These are phyloP conservation scores for Candida peoriensis DNA, from an alignment of 805 yeast species.

Conservation along the genomic window DNA sequence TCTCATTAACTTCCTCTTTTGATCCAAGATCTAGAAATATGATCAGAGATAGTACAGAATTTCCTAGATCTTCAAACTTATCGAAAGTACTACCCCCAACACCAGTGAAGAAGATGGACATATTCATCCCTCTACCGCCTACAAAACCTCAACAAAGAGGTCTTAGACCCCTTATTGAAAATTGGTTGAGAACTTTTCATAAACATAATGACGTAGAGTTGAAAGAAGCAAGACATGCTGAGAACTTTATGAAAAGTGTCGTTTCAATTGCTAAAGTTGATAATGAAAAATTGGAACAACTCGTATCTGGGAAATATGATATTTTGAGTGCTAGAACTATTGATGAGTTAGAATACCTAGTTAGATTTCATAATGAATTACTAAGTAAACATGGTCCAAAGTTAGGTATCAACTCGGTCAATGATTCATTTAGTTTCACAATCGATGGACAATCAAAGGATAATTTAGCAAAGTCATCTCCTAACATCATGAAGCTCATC, in stretches of 20 bases:
- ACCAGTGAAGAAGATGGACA: slow-evolving; percentile 59
- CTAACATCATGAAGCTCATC: background rate
- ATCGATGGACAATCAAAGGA: slow-evolving; percentile 7
- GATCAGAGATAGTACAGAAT: slow-evolving; percentile 28
- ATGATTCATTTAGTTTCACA: slow-evolving; percentile 19
- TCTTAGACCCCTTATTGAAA: slow-evolving; percentile 17
- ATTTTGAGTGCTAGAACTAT: slow-evolving; percentile 65
- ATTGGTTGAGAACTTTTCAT: slow-evolving; percentile 18
- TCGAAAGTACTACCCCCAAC: slow-evolving; percentile 55
- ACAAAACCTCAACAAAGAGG: slow-evolving; percentile 22
- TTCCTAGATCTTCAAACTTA: slow-evolving; percentile 41
- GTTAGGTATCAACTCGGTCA: slow-evolving; percentile 4
- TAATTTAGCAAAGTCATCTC: slow-evolving; percentile 4
- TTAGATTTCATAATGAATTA: slow-evolving; percentile 41
- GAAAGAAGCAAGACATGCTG: slow-evolving; percentile 12
- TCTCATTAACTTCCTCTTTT: slow-evolving; percentile 17
- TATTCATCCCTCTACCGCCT: slow-evolving; percentile 28
- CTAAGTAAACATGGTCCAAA: slow-evolving; percentile 21
- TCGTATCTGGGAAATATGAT: slow-evolving; percentile 45
- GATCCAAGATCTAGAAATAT: slow-evolving; percentile 14
- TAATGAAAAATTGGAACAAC: slow-evolving; percentile 29
- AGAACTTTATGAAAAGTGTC: slow-evolving; percentile 22
- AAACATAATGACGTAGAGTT: slow-evolving; percentile 9
- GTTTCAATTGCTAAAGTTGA: slow-evolving; percentile 23
- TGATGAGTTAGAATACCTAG: slow-evolving; percentile 57